Percentiles rank a stretch among this genome's conserved stretches.
These are phyloP conservation scores for Polychaeton citri DNA, from an alignment of 2,329 filamentous ascomycete species.

Conservation along the genomic window DNA sequence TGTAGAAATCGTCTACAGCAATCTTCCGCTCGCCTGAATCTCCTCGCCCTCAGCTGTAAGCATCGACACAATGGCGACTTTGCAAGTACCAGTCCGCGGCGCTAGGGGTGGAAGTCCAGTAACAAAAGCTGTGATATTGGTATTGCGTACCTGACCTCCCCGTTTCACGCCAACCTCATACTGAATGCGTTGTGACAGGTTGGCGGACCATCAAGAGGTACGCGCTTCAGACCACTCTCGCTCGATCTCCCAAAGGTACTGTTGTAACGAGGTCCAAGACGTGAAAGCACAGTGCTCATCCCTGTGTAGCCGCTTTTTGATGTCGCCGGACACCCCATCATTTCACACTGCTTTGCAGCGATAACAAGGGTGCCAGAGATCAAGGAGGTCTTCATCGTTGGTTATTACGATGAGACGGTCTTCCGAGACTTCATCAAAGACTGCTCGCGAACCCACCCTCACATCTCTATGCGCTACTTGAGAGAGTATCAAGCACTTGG, in stretches of 20 bases:
- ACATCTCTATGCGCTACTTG: slow-evolving; percentile 84
- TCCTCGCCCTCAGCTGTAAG: too few relatives aligned
- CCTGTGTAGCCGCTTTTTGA: slow-evolving; percentile 78
- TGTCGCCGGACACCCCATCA: slow-evolving; percentile 94
- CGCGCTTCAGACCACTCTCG: slow-evolving; percentile 84
- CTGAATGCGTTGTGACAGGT: slow-evolving; percentile 47
- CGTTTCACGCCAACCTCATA: slow-evolving; percentile 12
- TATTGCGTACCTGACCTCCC: slow-evolving; percentile 31
- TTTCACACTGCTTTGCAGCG: slow-evolving; percentile 92
- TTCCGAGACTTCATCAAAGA: slow-evolving; percentile 98
- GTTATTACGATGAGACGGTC: slow-evolving; percentile 95
- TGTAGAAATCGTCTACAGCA: too few relatives aligned
- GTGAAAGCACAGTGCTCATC: slow-evolving; percentile 1
- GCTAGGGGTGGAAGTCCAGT: slow-evolving; percentile 35
- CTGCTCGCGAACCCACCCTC: slow-evolving; percentile 67
- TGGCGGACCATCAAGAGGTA: slow-evolving; percentile 88
- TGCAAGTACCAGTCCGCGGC: slow-evolving; percentile 19
- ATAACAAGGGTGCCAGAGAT: slow-evolving; percentile 83
- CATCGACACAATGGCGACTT: slow-evolving; percentile 11
- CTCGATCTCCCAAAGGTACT: slow-evolving; percentile 88
- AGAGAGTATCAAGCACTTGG: slow-evolving; percentile 94
- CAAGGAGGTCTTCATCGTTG: slow-evolving; percentile 93
- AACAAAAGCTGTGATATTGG: slow-evolving; percentile 91
- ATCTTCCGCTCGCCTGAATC: too few relatives aligned
- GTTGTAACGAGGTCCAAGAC: too few relatives aligned